phyloP scores from a whole-genome alignment of 176 grass and related monocot genomes.

The Oryza officinalis region DNA sequence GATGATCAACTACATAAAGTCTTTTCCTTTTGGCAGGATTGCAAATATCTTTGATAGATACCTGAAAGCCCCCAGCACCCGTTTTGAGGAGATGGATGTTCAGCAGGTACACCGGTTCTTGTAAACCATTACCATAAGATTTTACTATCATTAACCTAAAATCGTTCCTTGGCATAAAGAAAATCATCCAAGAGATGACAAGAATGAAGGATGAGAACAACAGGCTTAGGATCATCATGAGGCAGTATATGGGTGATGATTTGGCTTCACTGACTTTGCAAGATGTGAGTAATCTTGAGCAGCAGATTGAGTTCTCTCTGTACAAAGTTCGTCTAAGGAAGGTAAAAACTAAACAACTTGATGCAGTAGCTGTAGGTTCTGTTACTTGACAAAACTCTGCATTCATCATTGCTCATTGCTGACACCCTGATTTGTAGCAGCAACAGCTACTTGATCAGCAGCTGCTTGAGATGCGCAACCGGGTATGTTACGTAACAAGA shows the following conservation, averaged over 20 bases:
- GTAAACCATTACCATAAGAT: neutral
- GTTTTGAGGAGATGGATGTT: slow-evolving; percentile 62
- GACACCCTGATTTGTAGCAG: slow-evolving; percentile 35
- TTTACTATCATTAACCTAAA: neutral
- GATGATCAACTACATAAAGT: neutral
- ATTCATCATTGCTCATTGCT: neutral
- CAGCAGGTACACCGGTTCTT: slow-evolving; percentile 51
- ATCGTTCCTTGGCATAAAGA: slow-evolving; percentile 27
- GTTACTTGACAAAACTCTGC: neutral
- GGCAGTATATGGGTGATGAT: slow-evolving; percentile 55
- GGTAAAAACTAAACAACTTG: slow-evolving; percentile 21
- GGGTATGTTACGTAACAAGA: slow-evolving; percentile 49
- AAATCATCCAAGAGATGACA: slow-evolving; percentile 67
- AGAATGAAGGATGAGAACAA: slow-evolving; percentile 73
- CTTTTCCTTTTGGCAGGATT: slow-evolving; percentile 42
- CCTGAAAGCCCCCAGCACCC: slow-evolving; percentile 68
- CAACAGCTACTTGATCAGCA: slow-evolving; percentile 63
- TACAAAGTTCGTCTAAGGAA: slow-evolving; percentile 62
- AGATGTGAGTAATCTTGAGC: slow-evolving; percentile 59
- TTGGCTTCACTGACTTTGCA: slow-evolving; percentile 41
- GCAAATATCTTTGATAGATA: slow-evolving; percentile 73
- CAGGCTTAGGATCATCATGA: slow-evolving; percentile 56
- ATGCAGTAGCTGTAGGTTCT: neutral
- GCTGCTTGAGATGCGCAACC: slow-evolving; percentile 44
- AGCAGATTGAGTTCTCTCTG: slow-evolving; percentile 58